A percentile compares a stretch with the other conserved stretches of the same genome.
These are phyloP conservation scores for Dryas integrifolia DNA, from an alignment of 331 rosid species.

Conservation along the genomic window DNA sequence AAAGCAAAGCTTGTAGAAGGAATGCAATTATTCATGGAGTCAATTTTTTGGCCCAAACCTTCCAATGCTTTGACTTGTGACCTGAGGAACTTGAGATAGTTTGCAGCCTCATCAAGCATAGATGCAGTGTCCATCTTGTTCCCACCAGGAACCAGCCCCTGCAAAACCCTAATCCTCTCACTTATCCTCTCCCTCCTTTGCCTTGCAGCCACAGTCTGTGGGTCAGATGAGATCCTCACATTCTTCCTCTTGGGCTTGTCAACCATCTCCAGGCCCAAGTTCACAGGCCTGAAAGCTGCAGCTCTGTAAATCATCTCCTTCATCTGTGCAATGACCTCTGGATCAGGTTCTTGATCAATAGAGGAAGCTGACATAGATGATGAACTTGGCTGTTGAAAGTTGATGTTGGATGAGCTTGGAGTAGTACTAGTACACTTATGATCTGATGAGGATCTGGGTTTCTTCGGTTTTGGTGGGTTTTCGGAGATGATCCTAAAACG, in stretches of 20 bases:
- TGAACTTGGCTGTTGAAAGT: slow-evolving; percentile 60
- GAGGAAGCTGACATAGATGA: slow-evolving; percentile 42
- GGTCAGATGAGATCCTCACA: slow-evolving; percentile 63
- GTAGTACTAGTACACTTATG: background rate
- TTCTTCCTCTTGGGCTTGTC: slow-evolving; percentile 76
- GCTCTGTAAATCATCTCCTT: slow-evolving; percentile 78
- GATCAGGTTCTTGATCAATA: slow-evolving; percentile 62
- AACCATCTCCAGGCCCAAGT: slow-evolving; percentile 47
- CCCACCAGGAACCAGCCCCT: slow-evolving; percentile 87
- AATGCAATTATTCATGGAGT: slow-evolving; percentile 44
- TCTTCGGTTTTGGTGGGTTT: slow-evolving; percentile 49
- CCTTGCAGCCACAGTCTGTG: slow-evolving; percentile 84
- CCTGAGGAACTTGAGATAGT: slow-evolving; percentile 75
- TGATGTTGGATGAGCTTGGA: slow-evolving; percentile 62
- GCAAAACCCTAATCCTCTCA: slow-evolving; percentile 78
- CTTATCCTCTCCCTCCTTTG: slow-evolving; percentile 81
- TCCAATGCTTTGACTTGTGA: slow-evolving; percentile 82
- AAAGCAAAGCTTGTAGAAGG: slow-evolving; percentile 63
- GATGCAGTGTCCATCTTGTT: slow-evolving; percentile 91
- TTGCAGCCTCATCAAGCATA: slow-evolving; percentile 89
- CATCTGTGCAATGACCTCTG: slow-evolving; percentile 84
- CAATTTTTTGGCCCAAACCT: slow-evolving; percentile 61
- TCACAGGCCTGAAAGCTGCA: slow-evolving; percentile 76
- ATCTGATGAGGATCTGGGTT: slow-evolving; percentile 42
- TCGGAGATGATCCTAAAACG: slow-evolving; percentile 50